Conservation (phyloP, 192 early-diverging fungal genomes). For the Coemansia sp. region DNA sequence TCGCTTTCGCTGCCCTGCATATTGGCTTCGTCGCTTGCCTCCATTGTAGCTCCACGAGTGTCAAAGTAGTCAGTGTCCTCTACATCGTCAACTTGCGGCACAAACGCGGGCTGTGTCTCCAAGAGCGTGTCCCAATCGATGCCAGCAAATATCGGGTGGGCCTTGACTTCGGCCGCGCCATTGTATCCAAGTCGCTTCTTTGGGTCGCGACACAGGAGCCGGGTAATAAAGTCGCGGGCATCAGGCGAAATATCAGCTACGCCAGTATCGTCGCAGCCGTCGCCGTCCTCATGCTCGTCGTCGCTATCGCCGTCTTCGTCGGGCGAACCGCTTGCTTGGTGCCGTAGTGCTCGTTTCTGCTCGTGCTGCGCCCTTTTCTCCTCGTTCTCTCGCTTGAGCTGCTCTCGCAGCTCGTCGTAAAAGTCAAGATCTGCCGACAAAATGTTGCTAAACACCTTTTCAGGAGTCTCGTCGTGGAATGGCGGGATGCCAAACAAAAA, state of each 20-base stretch:
- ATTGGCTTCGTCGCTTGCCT: conserved; percentile 29
- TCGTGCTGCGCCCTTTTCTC: not conserved
- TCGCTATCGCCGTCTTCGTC: conserved; percentile 7
- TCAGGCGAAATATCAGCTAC: conserved; percentile 28
- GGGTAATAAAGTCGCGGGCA: conserved; percentile 47
- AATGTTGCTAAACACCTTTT: conserved; percentile 49
- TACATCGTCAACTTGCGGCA: conserved; percentile 68
- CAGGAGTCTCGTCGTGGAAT: conserved; percentile 57
- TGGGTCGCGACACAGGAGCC: conserved; percentile 66
- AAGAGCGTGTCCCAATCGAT: conserved; percentile 65
- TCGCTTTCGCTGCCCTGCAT: conserved; percentile 4
- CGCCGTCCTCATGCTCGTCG: conserved; percentile 11
- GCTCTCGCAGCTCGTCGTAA: conserved; percentile 28
- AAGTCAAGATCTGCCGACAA: conserved; percentile 36
- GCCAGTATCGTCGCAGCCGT: conserved; percentile 4
- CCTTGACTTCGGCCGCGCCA: conserved; percentile 61
- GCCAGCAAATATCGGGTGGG: conserved; percentile 60
- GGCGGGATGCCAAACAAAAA: conserved; percentile 88
- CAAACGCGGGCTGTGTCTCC: conserved; percentile 72
- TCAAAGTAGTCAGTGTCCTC: conserved; percentile 98
- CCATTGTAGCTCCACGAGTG: conserved; percentile 72
- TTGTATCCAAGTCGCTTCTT: conserved; percentile 56
- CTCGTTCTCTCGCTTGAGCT: not conserved
- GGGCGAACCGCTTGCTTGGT: not conserved
- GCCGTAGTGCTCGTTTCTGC: not conserved